A percentile compares a stretch with the other conserved stretches of the same genome.
phyloP scores from a whole-genome alignment of 805 yeast species.

The Cyberlindnera samutprakarnensis region DNA sequence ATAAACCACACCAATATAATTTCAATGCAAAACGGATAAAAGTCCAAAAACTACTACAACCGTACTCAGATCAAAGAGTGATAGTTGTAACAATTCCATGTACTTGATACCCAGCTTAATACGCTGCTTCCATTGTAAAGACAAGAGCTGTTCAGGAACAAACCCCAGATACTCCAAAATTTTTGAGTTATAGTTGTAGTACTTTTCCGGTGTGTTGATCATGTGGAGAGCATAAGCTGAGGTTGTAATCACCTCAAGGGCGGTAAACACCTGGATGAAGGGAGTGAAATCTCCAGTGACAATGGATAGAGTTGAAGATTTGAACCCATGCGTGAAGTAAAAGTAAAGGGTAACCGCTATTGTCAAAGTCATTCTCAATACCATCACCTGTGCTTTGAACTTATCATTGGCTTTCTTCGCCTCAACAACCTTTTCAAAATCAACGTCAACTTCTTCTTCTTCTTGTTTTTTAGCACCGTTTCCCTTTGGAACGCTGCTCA shows the following conservation, averaged over 20 bases:
- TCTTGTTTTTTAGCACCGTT: neutral
- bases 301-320: constrained; percentile 7
- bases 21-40: constrained; percentile 12
- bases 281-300: constrained; percentile 5
- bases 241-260: constrained; percentile 16
- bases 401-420: constrained; percentile 16
- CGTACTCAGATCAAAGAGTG: constrained; percentile 18
- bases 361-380: constrained; percentile 8
- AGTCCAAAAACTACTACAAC: constrained; percentile 17
- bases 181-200: constrained; percentile 19
- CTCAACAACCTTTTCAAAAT: constrained; percentile 7
- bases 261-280: constrained; percentile 12
- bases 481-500: constrained; percentile 2
- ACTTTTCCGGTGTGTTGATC: constrained; percentile 12
- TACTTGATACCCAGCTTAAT: constrained; percentile 20
- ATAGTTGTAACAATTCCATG: constrained; percentile 15
- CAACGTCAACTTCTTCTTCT: constrained; percentile 2
- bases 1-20: no score
- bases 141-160: constrained; percentile 16
- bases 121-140: constrained; percentile 12
- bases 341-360: constrained; percentile 6
- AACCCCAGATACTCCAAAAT: constrained; percentile 14
- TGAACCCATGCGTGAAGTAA: constrained; percentile 6
- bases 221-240: constrained; percentile 11
- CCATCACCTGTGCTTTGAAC: constrained; percentile 17